phyloP scores from a whole-genome alignment of 768 basidiomycete species.

The Suillus alpinus region DNA sequence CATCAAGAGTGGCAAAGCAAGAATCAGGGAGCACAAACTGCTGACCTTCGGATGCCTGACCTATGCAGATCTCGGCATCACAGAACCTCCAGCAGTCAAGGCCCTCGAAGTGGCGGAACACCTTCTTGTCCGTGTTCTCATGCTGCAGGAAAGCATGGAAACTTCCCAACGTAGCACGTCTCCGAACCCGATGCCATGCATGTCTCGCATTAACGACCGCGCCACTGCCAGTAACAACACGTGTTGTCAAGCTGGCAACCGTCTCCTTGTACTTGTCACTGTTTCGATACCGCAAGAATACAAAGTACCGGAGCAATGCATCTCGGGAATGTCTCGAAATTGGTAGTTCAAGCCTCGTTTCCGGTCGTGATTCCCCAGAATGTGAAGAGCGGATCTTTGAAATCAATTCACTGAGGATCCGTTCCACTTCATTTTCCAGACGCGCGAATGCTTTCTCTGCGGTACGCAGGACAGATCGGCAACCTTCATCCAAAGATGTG shows the following conservation, averaged over 20 bases:
- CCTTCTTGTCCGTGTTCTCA: constrained; percentile 6
- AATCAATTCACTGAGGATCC: constrained; percentile 34
- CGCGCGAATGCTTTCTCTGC: constrained; percentile 42
- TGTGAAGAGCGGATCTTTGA: constrained; percentile 31
- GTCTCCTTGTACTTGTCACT: constrained; percentile 43
- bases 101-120: constrained; percentile 14
- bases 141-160: constrained; percentile 28
- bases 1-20: constrained; percentile 54
- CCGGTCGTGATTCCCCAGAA: not conserved
- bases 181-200: constrained; percentile 28
- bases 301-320: constrained; percentile 47
- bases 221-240: constrained; percentile 20
- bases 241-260: constrained; percentile 27
- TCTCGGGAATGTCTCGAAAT: constrained; percentile 30
- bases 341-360: constrained; percentile 17
- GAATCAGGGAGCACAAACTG: constrained; percentile 55
- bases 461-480: constrained; percentile 34
- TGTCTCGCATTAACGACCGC: constrained; percentile 16
- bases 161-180: constrained; percentile 23
- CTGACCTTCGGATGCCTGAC: constrained; percentile 50
- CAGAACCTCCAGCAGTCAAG: constrained; percentile 48
- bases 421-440: constrained; percentile 43
- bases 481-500: constrained; percentile 34
- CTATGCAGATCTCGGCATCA: constrained; percentile 52
- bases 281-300: constrained; percentile 59